These are phyloP conservation scores for Pittosporum tobira DNA, from an alignment of 129 eudicot species.

Conservation along the genomic window DNA sequence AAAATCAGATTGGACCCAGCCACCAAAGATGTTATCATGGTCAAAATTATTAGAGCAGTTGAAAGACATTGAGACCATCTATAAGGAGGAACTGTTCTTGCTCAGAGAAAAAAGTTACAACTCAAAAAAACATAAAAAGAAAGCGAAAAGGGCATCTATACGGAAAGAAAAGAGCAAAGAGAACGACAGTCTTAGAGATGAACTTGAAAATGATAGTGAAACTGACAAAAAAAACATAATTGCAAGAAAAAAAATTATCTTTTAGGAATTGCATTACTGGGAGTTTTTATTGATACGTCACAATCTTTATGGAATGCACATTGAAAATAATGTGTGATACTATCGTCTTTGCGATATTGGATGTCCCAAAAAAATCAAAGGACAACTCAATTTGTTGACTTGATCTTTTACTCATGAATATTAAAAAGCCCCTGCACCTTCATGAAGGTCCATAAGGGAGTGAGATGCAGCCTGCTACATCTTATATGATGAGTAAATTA, in stretches of 20 bases:
- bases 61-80: too few species aligned
- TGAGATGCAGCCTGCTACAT: neutral
- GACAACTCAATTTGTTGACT: slow-evolving; percentile 1
- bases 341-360: neutral
- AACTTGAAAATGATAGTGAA: neutral
- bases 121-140: too few species aligned
- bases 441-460: neutral
- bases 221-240: neutral
- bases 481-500: slow-evolving; percentile 6
- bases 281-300: slow-evolving; percentile 5
- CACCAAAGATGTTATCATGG: too few species aligned
- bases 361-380: neutral
- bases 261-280: slow-evolving; percentile 15
- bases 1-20: too few species aligned
- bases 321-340: slow-evolving; percentile 17
- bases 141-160: too few species aligned
- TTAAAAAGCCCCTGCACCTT: slow-evolving; percentile 11
- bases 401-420: slow-evolving; percentile 9
- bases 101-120: too few species aligned
- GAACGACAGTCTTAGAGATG: neutral
- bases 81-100: too few species aligned
- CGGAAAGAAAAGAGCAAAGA: too few species aligned
- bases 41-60: too few species aligned
- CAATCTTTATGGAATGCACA: slow-evolving; percentile 15
- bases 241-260: slow-evolving; percentile 10